Conservation (phyloP, 108 stramenopile species). For the Nitzschia sp. region DNA sequence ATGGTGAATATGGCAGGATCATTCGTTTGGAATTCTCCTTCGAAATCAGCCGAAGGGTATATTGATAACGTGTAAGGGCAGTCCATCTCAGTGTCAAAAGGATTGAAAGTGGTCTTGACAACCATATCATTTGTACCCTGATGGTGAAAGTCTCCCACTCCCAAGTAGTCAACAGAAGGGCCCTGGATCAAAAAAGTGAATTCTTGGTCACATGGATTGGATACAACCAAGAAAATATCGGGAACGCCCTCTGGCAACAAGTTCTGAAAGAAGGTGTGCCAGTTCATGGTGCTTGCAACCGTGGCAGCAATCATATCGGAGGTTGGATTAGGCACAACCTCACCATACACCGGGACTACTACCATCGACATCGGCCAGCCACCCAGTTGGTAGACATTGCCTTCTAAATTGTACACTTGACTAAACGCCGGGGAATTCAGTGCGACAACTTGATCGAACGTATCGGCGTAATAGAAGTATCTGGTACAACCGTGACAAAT, state of each 20-base stretch:
- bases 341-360: neutral
- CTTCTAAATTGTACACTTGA: slow-evolving; percentile 1
- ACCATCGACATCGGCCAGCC: neutral
- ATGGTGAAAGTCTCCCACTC: slow-evolving; percentile 27
- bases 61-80: neutral
- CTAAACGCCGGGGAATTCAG: neutral
- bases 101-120: neutral
- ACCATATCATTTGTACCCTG: slow-evolving; percentile 3
- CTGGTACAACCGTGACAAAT: too few species aligned
- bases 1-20: neutral
- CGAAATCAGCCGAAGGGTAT: slow-evolving; percentile 5
- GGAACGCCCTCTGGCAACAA: neutral
- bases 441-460: neutral
- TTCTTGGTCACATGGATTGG: slow-evolving; percentile 32
- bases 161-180: slow-evolving; percentile 12
- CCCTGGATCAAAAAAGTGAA: slow-evolving; percentile 41
- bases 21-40: neutral
- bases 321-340: neutral
- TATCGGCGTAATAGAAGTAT: neutral
- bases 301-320: slow-evolving; percentile 6
- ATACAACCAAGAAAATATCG: slow-evolving; percentile 35
- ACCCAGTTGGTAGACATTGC: neutral
- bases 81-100: neutral
- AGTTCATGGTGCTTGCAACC: neutral
- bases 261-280: slow-evolving; percentile 1